Conservation (phyloP, 2,329 filamentous ascomycete genomes). For the Alternaria triticimaculans region DNA sequence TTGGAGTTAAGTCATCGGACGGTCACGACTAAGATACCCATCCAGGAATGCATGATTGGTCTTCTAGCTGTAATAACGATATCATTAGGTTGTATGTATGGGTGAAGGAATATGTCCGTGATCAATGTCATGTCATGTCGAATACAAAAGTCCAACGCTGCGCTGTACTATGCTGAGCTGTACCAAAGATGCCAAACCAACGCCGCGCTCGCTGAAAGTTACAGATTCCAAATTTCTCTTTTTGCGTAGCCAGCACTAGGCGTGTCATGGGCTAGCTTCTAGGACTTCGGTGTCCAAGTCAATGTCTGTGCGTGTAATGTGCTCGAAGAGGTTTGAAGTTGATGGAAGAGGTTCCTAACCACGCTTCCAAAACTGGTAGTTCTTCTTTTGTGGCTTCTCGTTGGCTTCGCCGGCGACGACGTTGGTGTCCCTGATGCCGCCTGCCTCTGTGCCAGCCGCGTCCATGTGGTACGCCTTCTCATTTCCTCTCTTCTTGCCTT, state of each 20-base stretch:
- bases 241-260: background rate
- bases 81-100: slow-evolving; percentile 4
- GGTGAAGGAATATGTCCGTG: background rate
- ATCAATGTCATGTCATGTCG: slow-evolving; percentile 5
- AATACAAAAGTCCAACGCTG: background rate
- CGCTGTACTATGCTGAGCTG: slow-evolving; percentile 2
- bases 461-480: slow-evolving; percentile 42
- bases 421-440: slow-evolving; percentile 7
- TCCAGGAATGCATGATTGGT: background rate
- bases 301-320: background rate
- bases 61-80: background rate
- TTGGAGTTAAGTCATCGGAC: background rate
- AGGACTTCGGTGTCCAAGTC: background rate
- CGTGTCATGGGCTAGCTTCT: background rate
- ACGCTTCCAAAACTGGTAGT: slow-evolving; percentile 25
- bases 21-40: background rate
- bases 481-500: slow-evolving; percentile 54
- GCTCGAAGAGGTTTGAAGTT: background rate
- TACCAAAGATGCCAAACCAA: slow-evolving; percentile 16
- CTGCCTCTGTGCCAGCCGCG: slow-evolving; percentile 1
- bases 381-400: slow-evolving; percentile 14
- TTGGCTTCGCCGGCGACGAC: slow-evolving; percentile 5
- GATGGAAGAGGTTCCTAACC: slow-evolving; percentile 10
- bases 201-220: slow-evolving; percentile 21
- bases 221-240: background rate